Evolutionary conservation across 2,329 filamentous ascomycete species (phyloP), one percentile per base, ranked within the genome.

Genomic region (Fusarium hainanense): DNA sequence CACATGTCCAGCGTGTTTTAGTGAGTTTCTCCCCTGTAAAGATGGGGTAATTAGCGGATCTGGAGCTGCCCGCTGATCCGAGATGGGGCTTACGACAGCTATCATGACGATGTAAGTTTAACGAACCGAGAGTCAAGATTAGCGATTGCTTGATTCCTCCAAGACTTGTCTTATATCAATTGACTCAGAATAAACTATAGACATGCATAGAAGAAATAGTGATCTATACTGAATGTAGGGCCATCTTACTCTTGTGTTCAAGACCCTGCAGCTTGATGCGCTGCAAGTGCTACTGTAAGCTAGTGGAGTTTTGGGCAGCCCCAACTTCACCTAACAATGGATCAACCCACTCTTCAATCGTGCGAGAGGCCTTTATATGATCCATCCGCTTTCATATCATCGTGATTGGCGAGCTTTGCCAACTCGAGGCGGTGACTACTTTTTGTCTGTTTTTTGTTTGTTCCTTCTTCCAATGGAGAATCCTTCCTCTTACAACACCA

Each of bases 381-480:
- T 58, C 65, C 62, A 67, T 71, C 55, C 60, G 61, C 65, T 64
- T 58, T 51, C 34, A 69, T 65, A 59, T 55, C 47, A 52, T 50
- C 63, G 60, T 69, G 71, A 74, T 74, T 74, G 68, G 71, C 70
- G 71, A 74, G 66, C 60, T 43, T 37, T 68, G 49, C 58, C 54
- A 62, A 52, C 48, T 50, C 48, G 56, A 59, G 37, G 65, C 54
- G 58, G 70, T 73, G 70, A 67, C 71, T 21, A 58, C 47, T 60
- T 20, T 54, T 37, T 49, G 44, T 51, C 44, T 41, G 27, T n/a
- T 41, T 43, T 25, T 21, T 28, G 28, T 62, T 41, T 43, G 16
- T 18, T 18, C 34, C 8, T 32, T 37, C 13, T 55, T 47, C 28
- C 43, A n/a, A 55, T 48, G 54, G 60, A 65, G 56, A 59, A 44